Base-by-base conservation (phyloP, 352 stramenopile genomes). In the Globisporangium solare region DNA sequence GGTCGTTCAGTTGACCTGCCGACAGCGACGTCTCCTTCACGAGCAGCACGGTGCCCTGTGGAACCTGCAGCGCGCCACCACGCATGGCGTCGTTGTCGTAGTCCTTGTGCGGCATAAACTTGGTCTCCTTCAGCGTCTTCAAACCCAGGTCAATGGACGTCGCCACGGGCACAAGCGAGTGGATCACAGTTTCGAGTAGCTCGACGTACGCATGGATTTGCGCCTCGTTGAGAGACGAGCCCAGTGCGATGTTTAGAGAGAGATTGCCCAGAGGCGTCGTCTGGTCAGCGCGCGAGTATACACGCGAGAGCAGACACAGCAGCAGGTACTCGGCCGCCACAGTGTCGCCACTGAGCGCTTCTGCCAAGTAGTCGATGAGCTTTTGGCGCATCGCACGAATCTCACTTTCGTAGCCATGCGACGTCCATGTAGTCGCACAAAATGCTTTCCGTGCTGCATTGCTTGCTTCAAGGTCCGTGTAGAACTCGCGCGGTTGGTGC, bases 61-160 rank as follows among this genome's bases (percentile, higher is more conserved):
- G 70, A 15, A 92, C 68, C 55, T 94, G 84, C 10, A 94, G 65
- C 7, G 67, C 51, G 0, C 81, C 84, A 13, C 68, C 61, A 13
- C 71, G 35, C 13, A 94, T 64, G 21, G 74, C 49, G 31, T 91
- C 84, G 39, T 71, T 76, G 3, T 88, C 73, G 51, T 94, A 94
- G 49, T 94, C 75, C 63, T 94, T 94, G 61, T 81, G 61, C 1
- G 84, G 84, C 51, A 80, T 72, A 50, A 88, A 89, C 58, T 71
- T 74, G 20, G 66, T 71, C 22, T 65, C 66, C 46, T 89, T 89
- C 8, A 94, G 64, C 14, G 64, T 67, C 41, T 79, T 51, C n/a
- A 94, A 61, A 17, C 78, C 79, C 47, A 94, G 56, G 56, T 89
- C 72, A 11, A 94, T 54, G 0, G 55, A 48, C 10, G 66, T 49